Evolutionary conservation across 2,329 filamentous ascomycete species (phyloP), one percentile per base, ranked within the genome.

Genomic region (Aspergillus sp.): DNA sequence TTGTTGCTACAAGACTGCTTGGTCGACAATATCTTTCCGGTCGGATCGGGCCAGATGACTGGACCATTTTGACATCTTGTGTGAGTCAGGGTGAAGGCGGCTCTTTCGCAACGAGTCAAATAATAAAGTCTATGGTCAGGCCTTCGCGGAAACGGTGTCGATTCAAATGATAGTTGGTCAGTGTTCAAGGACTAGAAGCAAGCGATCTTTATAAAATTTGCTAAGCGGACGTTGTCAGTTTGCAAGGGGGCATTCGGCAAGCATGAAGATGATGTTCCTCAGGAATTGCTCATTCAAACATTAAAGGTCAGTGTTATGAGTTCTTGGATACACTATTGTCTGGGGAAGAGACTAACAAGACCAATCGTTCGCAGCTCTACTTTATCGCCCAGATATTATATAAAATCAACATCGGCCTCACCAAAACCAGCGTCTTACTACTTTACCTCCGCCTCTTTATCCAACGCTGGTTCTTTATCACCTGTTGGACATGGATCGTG

Each of bases 301-400:
- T 47, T 68, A 20, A 62, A 65, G 64, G 65, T 64, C 29, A 36
- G 20, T n/a, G 32, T 31, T 26, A 18, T 6, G 20, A 42, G 5
- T 47, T 22, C 1, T 47, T 20, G 18, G 4, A 12, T 42, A 42
- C 18, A 47, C 12, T 47, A 14, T 2, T 9, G 16, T 42, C 16
- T n/a, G 16, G 20, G 20, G 16, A 4, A 47, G 12, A 22, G 26
- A 24, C 22, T 47, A 22, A 47, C 18, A 9, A 24, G 9, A 1
- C 9, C 20, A 1, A 47, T 18, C 11, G 14, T 7, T 36, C 6
- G 11, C 49, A 65, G 65, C 49, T 66, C 18, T 66, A 64, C 39
- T 69, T 66, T 55, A 47, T 68, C 14, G 65, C 67, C 22, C 65
- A 70, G 49, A 60, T 69, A n/a, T 55, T 70, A 22, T 69, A 69